Evolutionary conservation across 306 rosid genomes (phyloP), one percentile per base, ranked within the genome.

Genomic region (Prunus dulcis): DNA sequence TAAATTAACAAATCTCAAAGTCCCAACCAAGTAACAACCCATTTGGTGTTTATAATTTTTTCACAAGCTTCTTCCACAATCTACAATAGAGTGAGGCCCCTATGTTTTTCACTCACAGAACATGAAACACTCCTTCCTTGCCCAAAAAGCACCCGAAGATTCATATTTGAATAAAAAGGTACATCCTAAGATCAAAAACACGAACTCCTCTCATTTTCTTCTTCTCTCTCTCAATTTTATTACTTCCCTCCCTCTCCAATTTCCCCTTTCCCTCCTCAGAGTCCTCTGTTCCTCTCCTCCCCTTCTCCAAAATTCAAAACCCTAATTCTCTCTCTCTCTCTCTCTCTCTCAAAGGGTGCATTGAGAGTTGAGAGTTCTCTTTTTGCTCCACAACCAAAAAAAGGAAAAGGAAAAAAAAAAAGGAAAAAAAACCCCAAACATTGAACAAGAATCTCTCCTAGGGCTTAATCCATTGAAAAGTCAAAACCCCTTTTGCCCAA

Each of bases 221-320:
- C 61, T 38, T 38, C 43, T 38, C 43, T 38, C 9, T 38, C 9
- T 38, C 9, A 38, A 9, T 38, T 38, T 38, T 38, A 38, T 38
- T 38, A 9, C 9, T 38, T 38, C 43, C 43, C 43, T 38, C 43
- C 43, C 43, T 38, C 9, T 8, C 43, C 43, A 38, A 38, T 38
- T 38, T 38, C 13, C 22, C 20, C 62, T 56, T 12, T 9, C 62
- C 12, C 62, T 9, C 62, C 19, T 14, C 20, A 30, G 60, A 30
- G 49, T 61, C 6, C 43, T 19, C 12, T 70, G 53, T 71, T 20
- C 4, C 38, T 34, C 28, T 67, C 55, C 55, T 12, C 12, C 19
- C 55, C 38, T 67, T 25, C 27, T 30, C 76, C 82, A 64, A 79
- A 82, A 52, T 73, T 75, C 73, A 78, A 86, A 88, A 86, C 90